Evolutionary conservation across 805 yeast species (phyloP).

Genomic region (Kodamaea jinghongensis): DNA sequence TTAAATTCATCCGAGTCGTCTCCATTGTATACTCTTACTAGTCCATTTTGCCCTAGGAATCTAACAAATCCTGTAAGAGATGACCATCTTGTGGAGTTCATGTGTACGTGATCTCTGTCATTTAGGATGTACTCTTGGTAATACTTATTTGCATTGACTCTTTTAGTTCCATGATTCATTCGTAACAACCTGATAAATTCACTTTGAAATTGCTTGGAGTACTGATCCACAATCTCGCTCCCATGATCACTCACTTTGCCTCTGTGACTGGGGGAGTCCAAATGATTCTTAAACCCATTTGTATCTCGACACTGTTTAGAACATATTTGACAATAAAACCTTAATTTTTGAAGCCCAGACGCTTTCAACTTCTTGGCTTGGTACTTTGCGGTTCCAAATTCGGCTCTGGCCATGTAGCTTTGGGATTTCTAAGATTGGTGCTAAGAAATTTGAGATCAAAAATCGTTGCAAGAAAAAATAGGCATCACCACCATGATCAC

Average conservation of each 20-base stretch:
- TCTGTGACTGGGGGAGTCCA: constrained; percentile 75
- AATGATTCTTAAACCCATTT: constrained; percentile 90
- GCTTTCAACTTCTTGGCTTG: constrained; percentile 75
- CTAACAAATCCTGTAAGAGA: constrained; percentile 67
- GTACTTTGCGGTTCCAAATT: constrained; percentile 53
- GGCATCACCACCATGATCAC: background rate
- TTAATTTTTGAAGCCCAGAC: constrained; percentile 79
- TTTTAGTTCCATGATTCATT: constrained; percentile 76
- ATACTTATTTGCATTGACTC: constrained; percentile 75
- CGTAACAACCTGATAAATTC: constrained; percentile 65
- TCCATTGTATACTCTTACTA: constrained; percentile 46
- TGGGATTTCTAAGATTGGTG: background rate
- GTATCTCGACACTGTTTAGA: constrained; percentile 93
- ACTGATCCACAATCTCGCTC: constrained; percentile 52
- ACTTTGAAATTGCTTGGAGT: constrained; percentile 54
- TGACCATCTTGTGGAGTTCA: constrained; percentile 84
- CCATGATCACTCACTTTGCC: constrained; percentile 47
- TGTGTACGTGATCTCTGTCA: constrained; percentile 81
- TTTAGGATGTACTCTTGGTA: constrained; percentile 82
- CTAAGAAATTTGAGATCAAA: no score
- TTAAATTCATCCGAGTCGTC: constrained; percentile 37
- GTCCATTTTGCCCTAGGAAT: constrained; percentile 54
- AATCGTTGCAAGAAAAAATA: background rate
- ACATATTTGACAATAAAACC: constrained; percentile 89
- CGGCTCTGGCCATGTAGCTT: constrained; percentile 30